Percentiles rank a stretch among this genome's conserved stretches.
phyloP scores from a whole-genome alignment of 2,329 filamentous ascomycete species.

The Fusarium luffae region DNA sequence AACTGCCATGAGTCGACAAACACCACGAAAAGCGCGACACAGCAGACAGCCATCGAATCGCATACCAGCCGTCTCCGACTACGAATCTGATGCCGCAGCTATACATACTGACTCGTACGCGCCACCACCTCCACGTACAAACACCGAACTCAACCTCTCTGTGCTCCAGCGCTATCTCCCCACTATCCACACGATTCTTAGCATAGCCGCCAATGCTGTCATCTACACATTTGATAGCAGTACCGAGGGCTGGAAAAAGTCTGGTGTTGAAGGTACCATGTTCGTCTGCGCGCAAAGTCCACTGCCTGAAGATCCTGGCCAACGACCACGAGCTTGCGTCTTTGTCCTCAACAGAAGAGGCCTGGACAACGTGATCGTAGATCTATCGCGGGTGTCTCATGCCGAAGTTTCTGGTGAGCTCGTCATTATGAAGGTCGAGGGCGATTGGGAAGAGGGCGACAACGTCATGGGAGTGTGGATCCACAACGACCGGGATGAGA shows the following conservation, averaged over 20 bases:
- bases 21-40: conserved; percentile 55
- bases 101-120: conserved; percentile 51
- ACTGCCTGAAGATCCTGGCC: conserved; percentile 49
- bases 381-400: conserved; percentile 68
- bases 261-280: conserved; percentile 84
- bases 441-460: conserved; percentile 49
- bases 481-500: conserved; percentile 61
- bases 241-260: conserved; percentile 82
- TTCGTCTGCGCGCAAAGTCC: conserved; percentile 80
- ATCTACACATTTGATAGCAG: conserved; percentile 81
- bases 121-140: conserved; percentile 71
- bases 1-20: conserved; percentile 57
- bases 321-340: conserved; percentile 63
- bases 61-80: conserved; percentile 64
- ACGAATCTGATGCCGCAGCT: conserved; percentile 72
- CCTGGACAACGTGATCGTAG: conserved; percentile 75
- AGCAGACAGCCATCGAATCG: conserved; percentile 55
- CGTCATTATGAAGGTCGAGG: conserved; percentile 60
- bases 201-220: conserved; percentile 85
- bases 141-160: conserved; percentile 86
- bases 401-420: conserved; percentile 71
- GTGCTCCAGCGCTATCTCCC: conserved; percentile 87
- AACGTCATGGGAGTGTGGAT: conserved; percentile 66
- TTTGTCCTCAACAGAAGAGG: conserved; percentile 80
- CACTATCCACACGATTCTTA: conserved; percentile 76